Evolutionary conservation across 2,329 filamentous ascomycete species (phyloP).

Genomic region (Myriosclerotinia scirpicola): DNA sequence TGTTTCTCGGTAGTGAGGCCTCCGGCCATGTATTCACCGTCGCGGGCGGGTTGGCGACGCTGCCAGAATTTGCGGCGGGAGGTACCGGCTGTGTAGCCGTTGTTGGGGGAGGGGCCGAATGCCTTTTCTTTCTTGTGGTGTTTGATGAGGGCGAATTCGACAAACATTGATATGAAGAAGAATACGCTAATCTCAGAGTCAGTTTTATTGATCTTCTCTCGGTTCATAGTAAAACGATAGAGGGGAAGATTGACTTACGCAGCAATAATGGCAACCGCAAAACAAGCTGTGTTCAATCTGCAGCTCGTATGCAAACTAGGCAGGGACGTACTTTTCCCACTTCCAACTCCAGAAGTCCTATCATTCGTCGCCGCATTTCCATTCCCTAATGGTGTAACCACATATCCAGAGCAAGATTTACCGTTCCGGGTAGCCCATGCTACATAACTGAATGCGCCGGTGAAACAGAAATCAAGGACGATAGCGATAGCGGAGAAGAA

Average conservation of each 20-base stretch:
- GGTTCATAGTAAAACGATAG: neutral
- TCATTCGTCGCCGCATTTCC: slow-evolving; percentile 52
- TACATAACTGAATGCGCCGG: slow-evolving; percentile 77
- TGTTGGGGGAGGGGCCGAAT: slow-evolving; percentile 63
- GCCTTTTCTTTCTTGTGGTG: slow-evolving; percentile 74
- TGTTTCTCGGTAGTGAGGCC: slow-evolving; percentile 28
- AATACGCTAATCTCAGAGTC: slow-evolving; percentile 55
- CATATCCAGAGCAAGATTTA: slow-evolving; percentile 62
- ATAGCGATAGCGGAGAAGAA: slow-evolving; percentile 74
- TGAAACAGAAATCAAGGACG: slow-evolving; percentile 73
- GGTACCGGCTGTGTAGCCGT: slow-evolving; percentile 66
- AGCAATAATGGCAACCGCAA: slow-evolving; percentile 76
- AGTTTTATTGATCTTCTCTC: slow-evolving; percentile 10
- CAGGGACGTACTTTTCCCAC: slow-evolving; percentile 44
- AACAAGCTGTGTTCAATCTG: slow-evolving; percentile 70
- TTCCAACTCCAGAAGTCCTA: slow-evolving; percentile 50
- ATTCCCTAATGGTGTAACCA: slow-evolving; percentile 68
- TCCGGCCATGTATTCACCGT: slow-evolving; percentile 33
- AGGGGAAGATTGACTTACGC: slow-evolving; percentile 53
- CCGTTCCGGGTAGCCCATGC: slow-evolving; percentile 73
- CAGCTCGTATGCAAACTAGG: slow-evolving; percentile 62
- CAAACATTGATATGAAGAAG: slow-evolving; percentile 70
- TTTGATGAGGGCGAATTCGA: slow-evolving; percentile 67
- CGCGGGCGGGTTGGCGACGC: slow-evolving; percentile 33
- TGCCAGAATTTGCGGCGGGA: slow-evolving; percentile 43